These are phyloP conservation scores for Drechslerella coelobrocha DNA, from an alignment of 2,329 filamentous ascomycete species.

Conservation along the genomic window DNA sequence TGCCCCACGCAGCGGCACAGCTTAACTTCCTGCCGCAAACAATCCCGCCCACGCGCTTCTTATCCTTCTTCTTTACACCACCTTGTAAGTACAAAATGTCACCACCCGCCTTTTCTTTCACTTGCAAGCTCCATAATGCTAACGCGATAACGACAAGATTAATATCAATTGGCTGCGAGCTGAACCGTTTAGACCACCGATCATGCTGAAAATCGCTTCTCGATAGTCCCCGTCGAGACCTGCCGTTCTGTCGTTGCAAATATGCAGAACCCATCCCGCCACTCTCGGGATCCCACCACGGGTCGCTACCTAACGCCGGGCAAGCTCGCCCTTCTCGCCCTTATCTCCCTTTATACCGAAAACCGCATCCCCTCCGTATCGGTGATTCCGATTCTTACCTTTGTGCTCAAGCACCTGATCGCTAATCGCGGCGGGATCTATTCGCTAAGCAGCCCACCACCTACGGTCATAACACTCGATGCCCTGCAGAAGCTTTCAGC, in stretches of 20 bases:
- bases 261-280: constrained; percentile 46
- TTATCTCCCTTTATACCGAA: constrained; percentile 82
- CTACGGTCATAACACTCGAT: constrained; percentile 64
- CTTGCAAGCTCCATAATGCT: too few species aligned
- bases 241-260: background rate
- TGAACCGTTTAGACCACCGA: too few species aligned
- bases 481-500: constrained; percentile 64
- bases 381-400: constrained; percentile 78
- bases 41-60: too few species aligned
- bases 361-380: constrained; percentile 72
- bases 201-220: constrained; percentile 4
- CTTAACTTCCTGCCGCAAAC: too few species aligned
- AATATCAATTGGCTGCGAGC: too few species aligned
- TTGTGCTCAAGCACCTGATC: constrained; percentile 75
- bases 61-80: too few species aligned
- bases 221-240: too few species aligned
- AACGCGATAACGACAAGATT: too few species aligned
- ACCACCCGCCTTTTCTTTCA: too few species aligned
- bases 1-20: too few species aligned
- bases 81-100: too few species aligned
- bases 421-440: constrained; percentile 59
- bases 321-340: constrained; percentile 79
- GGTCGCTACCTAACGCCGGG: constrained; percentile 77
- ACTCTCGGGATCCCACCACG: constrained; percentile 46
- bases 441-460: constrained; percentile 50